phyloP scores from a whole-genome alignment of 345 rosid species.

The Acer negundo region DNA sequence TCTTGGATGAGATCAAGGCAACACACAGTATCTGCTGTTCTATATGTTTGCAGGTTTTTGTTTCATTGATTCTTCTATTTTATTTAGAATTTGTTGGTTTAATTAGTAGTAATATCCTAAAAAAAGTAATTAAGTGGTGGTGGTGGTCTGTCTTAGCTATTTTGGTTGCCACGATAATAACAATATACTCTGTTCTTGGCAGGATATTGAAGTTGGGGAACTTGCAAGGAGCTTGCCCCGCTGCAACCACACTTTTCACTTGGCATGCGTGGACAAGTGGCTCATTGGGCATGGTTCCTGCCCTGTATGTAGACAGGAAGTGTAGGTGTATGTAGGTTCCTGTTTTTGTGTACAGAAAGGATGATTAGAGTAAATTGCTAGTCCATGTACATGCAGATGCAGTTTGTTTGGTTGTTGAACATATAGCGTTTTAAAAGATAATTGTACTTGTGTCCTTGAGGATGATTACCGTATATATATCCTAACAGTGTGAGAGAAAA shows the following conservation, averaged over 20 bases:
- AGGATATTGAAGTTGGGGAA: conserved; percentile 69
- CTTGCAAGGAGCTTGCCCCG: conserved; percentile 63
- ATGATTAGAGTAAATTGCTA: neutral
- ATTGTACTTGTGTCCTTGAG: neutral
- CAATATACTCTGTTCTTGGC: conserved; percentile 12
- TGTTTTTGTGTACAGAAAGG: conserved; percentile 14
- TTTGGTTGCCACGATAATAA: neutral
- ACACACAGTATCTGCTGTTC: conserved; percentile 54
- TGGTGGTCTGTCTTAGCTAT: neutral
- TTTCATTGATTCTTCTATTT: conserved; percentile 9
- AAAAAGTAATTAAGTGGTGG: neutral
- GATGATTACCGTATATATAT: neutral
- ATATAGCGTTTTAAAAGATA: neutral
- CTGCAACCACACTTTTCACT: conserved; percentile 72
- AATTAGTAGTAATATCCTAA: neutral
- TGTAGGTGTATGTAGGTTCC: conserved; percentile 29
- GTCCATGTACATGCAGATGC: neutral
- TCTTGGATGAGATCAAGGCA: conserved; percentile 50
- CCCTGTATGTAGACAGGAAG: conserved; percentile 72
- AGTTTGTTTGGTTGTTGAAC: neutral
- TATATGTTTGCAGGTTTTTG: conserved; percentile 72
- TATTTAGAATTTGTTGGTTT: neutral
- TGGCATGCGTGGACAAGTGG: conserved; percentile 87
- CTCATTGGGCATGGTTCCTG: conserved; percentile 70
- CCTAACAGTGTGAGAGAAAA: neutral